A percentile compares a stretch with the other conserved stretches of the same genome.
Evolutionary conservation across 805 yeast genomes (phyloP).

Genomic region (Hanseniaspora lachancei): DNA sequence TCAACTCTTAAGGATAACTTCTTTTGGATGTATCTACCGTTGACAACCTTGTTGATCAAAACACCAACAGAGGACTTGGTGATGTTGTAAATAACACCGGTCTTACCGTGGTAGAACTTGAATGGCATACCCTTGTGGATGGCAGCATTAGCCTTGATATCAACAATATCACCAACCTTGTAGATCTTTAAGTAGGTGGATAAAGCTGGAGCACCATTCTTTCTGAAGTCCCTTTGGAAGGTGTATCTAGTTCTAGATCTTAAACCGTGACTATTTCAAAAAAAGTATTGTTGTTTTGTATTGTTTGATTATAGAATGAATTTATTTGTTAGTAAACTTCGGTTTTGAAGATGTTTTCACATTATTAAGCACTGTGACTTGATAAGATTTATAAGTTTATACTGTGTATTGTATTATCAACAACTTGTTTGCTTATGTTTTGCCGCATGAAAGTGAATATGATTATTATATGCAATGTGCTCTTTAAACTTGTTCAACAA

Average conservation of each 20-base stretch:
- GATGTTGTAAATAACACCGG: conserved; percentile 97
- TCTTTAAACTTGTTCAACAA: too few species aligned
- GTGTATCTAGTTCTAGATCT: conserved; percentile 99
- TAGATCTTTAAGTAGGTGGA: conserved; percentile 94
- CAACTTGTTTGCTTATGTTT: too few species aligned
- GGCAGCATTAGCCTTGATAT: conserved; percentile 98
- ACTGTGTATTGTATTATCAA: too few species aligned
- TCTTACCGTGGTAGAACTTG: conserved; percentile 99
- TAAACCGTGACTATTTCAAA: conserved; percentile 72
- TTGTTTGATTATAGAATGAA: background rate
- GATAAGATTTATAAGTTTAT: too few species aligned
- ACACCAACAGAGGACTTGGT: conserved; percentile 98
- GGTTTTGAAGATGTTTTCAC: too few species aligned
- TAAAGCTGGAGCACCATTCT: conserved; percentile 84
- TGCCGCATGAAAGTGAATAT: too few species aligned
- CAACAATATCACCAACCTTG: conserved; percentile 99
- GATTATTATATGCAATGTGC: too few species aligned
- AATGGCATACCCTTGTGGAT: conserved; percentile 99
- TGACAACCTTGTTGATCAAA: conserved; percentile 94
- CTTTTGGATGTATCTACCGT: conserved; percentile 98
- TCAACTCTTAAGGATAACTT: conserved; percentile 97
- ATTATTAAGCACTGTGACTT: too few species aligned
- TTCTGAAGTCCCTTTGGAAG: conserved; percentile 98
- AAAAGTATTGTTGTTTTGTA: background rate
- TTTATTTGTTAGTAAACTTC: background rate